These are phyloP conservation scores for Phytophthora megakarya DNA, from an alignment of 352 stramenopile species.

Conservation along the genomic window DNA sequence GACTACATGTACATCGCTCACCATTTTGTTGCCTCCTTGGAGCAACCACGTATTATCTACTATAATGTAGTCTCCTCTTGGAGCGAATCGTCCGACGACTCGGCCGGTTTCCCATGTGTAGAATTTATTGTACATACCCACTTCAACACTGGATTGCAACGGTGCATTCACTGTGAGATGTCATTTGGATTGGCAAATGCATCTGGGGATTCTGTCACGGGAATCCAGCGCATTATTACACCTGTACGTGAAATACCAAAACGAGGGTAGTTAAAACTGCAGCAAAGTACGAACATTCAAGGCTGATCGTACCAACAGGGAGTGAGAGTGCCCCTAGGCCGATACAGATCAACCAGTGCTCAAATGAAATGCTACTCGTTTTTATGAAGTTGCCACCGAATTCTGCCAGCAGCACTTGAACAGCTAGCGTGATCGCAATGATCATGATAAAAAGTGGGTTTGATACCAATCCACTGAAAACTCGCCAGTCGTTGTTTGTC, in stretches of 20 bases:
- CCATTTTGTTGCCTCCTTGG: constrained; percentile 5
- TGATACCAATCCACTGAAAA: constrained; percentile 91
- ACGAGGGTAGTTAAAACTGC: neutral
- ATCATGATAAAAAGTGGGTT: constrained; percentile 96
- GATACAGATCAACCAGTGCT: constrained; percentile 68
- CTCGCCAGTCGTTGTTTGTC: constrained; percentile 96
- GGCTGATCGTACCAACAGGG: constrained; percentile 58
- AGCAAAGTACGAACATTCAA: neutral
- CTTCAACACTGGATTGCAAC: neutral
- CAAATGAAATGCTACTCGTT: constrained; percentile 67
- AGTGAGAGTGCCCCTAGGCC: constrained; percentile 65
- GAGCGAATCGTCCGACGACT: too few species aligned
- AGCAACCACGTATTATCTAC: neutral
- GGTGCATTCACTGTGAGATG: constrained; percentile 45
- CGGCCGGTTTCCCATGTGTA: too few species aligned
- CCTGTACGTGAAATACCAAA: constrained; percentile 36
- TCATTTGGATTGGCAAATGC: constrained; percentile 81
- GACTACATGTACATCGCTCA: constrained; percentile 25
- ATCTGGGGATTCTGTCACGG: constrained; percentile 60
- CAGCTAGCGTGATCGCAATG: constrained; percentile 89
- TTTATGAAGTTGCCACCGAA: constrained; percentile 92
- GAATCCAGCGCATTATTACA: constrained; percentile 77
- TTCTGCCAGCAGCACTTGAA: constrained; percentile 96
- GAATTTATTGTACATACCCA: neutral
- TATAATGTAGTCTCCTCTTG: constrained; percentile 10